Base-by-base conservation (phyloP, 2,329 filamentous ascomycete species). In the Arthrobotrys megalospora region DNA sequence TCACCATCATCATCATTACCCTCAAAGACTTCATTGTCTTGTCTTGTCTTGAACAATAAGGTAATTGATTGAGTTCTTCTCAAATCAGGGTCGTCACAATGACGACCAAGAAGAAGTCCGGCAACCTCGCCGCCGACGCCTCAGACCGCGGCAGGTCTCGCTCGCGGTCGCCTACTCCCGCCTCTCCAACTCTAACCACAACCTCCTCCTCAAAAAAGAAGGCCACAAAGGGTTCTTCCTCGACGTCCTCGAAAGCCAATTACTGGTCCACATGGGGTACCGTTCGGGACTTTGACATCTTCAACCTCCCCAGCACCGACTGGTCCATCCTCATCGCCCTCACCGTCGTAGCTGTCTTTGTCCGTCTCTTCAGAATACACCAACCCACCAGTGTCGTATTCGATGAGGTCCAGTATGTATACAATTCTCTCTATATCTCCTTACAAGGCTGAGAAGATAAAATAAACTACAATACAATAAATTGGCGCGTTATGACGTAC, bases 371-470 rank as follows among this genome's bases (percentile, higher is more conserved):
- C 87, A 91, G 93, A 83, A 97, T 99, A 86, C 97, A 96, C 85
- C 93, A 97, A 85, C 96, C 96, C 71, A 92, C 90, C 83, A 97
- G 94, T 83, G 96, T 99, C 79, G 96, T 99, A 81, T 99, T 99
- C 84, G 96, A 99, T 85, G 96, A 99, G 87, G 96, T 99, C 85
- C 96, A 99, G 94, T 97, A 90, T 84, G 93, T 90, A 58, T 28
- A 28, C 24, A n/a, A 75, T 53, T 28, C 60, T 67, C 62, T 21
- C n/a, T 36, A 19, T 47, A 16, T 60, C 10, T 38, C 28, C 32
- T 45, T 58, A 53, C 50, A 3, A 55, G 41, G 12, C n/a, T 38
- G 32, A 43, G 8, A 12, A 10, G 6, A 38, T 38, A 10, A 12
- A 12, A 19, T 34, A 10, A 12, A 12, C 10, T 34, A 6, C 34